Percentiles rank a stretch among this genome's conserved stretches.
Evolutionary conservation across 1,284 basidiomycete genomes (phyloP).

Genomic region (Moesziomyces globuligerus): DNA sequence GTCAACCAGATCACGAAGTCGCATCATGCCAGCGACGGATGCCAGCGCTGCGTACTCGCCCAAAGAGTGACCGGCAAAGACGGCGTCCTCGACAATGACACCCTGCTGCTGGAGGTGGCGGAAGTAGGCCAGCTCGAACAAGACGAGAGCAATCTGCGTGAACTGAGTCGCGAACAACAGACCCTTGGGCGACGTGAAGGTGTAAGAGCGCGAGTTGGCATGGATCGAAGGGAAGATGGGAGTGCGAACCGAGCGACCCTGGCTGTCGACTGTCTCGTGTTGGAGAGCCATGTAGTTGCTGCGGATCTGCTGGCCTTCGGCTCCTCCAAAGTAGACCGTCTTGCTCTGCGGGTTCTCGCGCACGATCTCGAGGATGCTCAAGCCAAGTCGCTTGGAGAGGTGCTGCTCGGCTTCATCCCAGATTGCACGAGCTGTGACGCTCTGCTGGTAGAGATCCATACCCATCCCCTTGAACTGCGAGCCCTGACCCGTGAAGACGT

Average conservation of each 20-base stretch:
- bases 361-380: slow-evolving; percentile 93
- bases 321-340: slow-evolving; percentile 98
- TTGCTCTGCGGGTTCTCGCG: slow-evolving; percentile 68
- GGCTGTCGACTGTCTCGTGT: slow-evolving; percentile 88
- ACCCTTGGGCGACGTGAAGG: slow-evolving; percentile 94
- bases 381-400: slow-evolving; percentile 88
- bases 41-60: slow-evolving; percentile 98
- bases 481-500: slow-evolving; percentile 98
- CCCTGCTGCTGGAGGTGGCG: slow-evolving; percentile 97
- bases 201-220: slow-evolving; percentile 73
- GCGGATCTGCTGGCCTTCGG: slow-evolving; percentile 96
- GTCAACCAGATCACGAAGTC: slow-evolving; percentile 91
- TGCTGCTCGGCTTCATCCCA: slow-evolving; percentile 97
- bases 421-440: slow-evolving; percentile 90
- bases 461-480: slow-evolving; percentile 99
- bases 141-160: slow-evolving; percentile 91
- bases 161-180: slow-evolving; percentile 97
- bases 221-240: slow-evolving; percentile 63
- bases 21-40: slow-evolving; percentile 92
- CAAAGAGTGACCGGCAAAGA: slow-evolving; percentile 96
- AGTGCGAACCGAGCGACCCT: slow-evolving; percentile 75
- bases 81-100: slow-evolving; percentile 87
- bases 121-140: slow-evolving; percentile 96
- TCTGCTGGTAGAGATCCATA: slow-evolving; percentile 95
- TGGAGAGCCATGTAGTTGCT: slow-evolving; percentile 99